Percentiles rank a stretch among this genome's conserved stretches.
These are phyloP conservation scores for Gnaphalium uliginosum DNA, from an alignment of 129 eudicot species.

Conservation along the genomic window DNA sequence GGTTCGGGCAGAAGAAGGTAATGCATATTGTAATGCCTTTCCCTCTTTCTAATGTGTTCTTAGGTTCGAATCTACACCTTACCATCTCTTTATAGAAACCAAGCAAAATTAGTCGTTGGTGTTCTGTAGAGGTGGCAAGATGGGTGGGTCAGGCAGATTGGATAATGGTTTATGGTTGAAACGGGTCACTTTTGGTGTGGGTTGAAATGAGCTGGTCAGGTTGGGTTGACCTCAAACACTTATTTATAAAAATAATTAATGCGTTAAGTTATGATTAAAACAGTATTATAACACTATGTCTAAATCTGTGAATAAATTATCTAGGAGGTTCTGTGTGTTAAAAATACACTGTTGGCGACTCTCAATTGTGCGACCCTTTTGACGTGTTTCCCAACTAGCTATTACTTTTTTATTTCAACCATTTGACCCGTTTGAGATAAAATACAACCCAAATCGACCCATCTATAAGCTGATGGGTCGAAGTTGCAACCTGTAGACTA, in stretches of 20 bases:
- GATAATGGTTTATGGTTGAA: not conserved
- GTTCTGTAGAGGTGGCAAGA: not conserved
- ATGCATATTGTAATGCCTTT: not conserved
- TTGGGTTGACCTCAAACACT: not conserved
- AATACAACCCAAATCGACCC: too few relatives aligned
- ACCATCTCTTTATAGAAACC: not conserved
- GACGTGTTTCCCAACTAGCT: too few relatives aligned
- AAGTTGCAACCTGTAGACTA: too few relatives aligned
- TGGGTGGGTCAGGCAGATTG: not conserved
- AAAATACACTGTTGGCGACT: too few relatives aligned
- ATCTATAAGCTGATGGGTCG: too few relatives aligned
- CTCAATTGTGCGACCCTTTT: too few relatives aligned
- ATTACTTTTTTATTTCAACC: too few relatives aligned
- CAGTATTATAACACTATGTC: too few relatives aligned
- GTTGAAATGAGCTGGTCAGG: not conserved
- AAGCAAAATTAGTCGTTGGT: not conserved
- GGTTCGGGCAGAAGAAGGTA: slow-evolving; percentile 86
- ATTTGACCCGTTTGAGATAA: too few relatives aligned
- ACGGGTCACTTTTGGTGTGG: not conserved
- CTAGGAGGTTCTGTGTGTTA: too few relatives aligned
- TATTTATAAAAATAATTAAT: not conserved
- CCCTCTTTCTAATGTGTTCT: not conserved
- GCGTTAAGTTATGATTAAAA: not conserved
- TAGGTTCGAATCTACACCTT: not conserved
- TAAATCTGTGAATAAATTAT: too few relatives aligned